Evolutionary conservation across 2,329 filamentous ascomycete species (phyloP).

Genomic region (Apiospora koreana): DNA sequence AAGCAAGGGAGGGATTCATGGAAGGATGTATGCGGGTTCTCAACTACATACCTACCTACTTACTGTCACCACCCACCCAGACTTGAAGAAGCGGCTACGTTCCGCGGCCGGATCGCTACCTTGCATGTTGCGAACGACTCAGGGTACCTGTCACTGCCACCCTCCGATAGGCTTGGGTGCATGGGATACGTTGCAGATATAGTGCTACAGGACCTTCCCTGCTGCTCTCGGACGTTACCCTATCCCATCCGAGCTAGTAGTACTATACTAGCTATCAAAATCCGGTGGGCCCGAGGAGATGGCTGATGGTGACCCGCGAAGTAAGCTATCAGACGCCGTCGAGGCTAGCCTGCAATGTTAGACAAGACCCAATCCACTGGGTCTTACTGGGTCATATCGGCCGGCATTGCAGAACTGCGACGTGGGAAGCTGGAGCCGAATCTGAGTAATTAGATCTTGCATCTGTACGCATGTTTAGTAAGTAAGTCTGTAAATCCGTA

Average conservation of each 20-base stretch:
- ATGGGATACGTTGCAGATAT: not conserved
- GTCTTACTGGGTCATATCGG: not conserved
- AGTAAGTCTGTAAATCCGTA: not conserved
- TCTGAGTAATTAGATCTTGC: not conserved
- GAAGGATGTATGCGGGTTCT: too few species aligned
- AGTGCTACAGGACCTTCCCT: not conserved
- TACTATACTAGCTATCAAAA: too few species aligned
- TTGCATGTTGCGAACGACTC: not conserved
- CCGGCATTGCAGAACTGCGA: not conserved
- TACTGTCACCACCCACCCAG: not conserved
- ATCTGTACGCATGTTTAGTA: not conserved
- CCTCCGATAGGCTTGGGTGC: not conserved
- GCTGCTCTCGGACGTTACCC: not conserved
- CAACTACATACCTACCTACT: too few species aligned
- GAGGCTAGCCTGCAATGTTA: not conserved
- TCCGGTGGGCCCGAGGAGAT: not conserved
- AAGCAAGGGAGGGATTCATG: not conserved
- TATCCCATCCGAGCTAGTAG: not conserved
- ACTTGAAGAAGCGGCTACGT: not conserved
- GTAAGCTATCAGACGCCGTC: conserved; percentile 1
- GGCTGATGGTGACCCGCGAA: not conserved
- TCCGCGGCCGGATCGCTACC: not conserved
- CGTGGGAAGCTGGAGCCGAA: not conserved
- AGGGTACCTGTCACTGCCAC: not conserved
- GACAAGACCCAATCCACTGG: not conserved